Conservation (phyloP, 2,329 filamentous ascomycete species). For the Penicillium sp. region DNA sequence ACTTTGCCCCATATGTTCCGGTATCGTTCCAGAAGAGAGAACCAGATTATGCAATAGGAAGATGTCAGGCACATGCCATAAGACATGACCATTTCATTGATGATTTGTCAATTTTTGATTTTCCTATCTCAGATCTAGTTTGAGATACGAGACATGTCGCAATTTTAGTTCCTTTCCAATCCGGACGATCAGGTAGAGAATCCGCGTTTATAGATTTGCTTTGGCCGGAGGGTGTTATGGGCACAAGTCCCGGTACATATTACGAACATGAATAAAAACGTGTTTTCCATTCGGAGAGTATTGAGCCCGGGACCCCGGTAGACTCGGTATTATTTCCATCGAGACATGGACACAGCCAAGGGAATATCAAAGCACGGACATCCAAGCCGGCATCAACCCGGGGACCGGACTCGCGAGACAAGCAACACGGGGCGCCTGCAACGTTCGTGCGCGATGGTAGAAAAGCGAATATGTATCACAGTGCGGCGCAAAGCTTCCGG, state of each 20-base stretch:
- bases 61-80: neutral
- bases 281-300: neutral
- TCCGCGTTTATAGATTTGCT: neutral
- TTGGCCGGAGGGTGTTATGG: neutral
- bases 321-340: too few species aligned
- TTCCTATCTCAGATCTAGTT: neutral
- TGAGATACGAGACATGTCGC: neutral
- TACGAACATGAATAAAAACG: neutral
- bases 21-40: neutral
- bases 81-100: neutral
- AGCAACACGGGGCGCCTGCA: neutral
- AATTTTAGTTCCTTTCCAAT: neutral
- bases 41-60: neutral
- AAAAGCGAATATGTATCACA: neutral
- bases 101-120: neutral
- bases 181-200: neutral
- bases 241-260: neutral
- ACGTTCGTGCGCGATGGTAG: neutral
- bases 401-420: neutral
- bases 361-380: neutral
- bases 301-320: neutral
- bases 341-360: neutral
- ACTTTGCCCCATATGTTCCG: neutral
- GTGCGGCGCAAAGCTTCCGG: neutral
- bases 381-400: neutral